Percentiles rank a stretch among this genome's conserved stretches.
phyloP scores from a whole-genome alignment of 768 basidiomycete genomes.

The Tricholoma furcatifolium region DNA sequence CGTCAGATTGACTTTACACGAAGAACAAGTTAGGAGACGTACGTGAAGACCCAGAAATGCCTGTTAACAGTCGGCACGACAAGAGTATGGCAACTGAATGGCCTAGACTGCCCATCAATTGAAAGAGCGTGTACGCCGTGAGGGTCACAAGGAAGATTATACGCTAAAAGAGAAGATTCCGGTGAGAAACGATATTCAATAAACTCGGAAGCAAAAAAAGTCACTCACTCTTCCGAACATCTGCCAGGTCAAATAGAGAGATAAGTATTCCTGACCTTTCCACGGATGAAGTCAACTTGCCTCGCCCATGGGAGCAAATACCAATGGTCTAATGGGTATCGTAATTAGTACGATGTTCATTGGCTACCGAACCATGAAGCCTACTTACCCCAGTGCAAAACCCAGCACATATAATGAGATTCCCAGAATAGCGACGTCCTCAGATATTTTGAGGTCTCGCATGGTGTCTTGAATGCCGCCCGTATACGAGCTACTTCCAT shows the following conservation, averaged over 20 bases:
- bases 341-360: neutral
- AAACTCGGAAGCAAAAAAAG: neutral
- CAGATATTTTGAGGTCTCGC: constrained; percentile 45
- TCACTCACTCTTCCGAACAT: constrained; percentile 53
- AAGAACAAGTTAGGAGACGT: neutral
- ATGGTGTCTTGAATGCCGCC: constrained; percentile 47
- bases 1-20: constrained; percentile 7
- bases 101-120: constrained; percentile 53
- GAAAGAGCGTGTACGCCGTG: constrained; percentile 49
- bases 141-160: constrained; percentile 54
- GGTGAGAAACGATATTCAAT: neutral
- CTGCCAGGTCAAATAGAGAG: constrained; percentile 20
- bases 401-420: constrained; percentile 64
- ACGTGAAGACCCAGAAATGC: constrained; percentile 60
- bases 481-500: constrained; percentile 56
- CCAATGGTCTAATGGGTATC: constrained; percentile 34
- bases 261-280: constrained; percentile 6
- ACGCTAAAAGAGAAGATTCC: constrained; percentile 31
- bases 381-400: constrained; percentile 53
- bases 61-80: constrained; percentile 53
- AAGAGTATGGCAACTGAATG: constrained; percentile 47
- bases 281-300: constrained; percentile 26
- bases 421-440: constrained; percentile 54
- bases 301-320: constrained; percentile 63
- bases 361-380: neutral